Base-by-base conservation (phyloP, 345 rosid genomes). In the Eutrema heterophyllum region DNA sequence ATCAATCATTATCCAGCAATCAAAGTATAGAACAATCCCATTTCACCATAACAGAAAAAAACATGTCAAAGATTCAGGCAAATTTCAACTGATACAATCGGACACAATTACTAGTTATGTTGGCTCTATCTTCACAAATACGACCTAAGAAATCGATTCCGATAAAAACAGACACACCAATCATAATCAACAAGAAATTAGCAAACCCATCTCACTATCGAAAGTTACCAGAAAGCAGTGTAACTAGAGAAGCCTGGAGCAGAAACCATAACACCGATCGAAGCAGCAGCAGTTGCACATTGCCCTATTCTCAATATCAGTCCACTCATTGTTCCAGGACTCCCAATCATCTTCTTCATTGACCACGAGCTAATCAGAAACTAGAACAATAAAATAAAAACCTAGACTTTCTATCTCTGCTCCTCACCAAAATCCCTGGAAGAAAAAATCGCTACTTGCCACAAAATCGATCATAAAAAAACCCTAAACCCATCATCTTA, bases 321-420 rank as follows among this genome's bases (percentile, higher is more conserved):
- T 61, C 98, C 97, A 84, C 88, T 88, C 72, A 79, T 71, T 2
- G 94, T 82, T 65, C 97, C 98, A 8, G 98, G 98, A 54, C 97
- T 80, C 71, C 96, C 97, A 24, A 91, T 68, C 78, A 87, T 54
- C 79, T 84, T 86, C 88, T 86, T 89, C 97, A 91, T 87, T 61
- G 73, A 7, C 40, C 48, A 41, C 4, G 0, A n/a, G 27, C n/a
- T 0, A 15, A 15, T 49, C 67, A 36, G 4, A 48, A 69, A 15
- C 4, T 10, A 30, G 6, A 8, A 4, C 40, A 16, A 38, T n/a
- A 3, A 10, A 52, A 29, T 2, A 24, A 52, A 46, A 35, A 45
- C 3, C 41, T 7, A 18, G 7, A 70, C 73, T 59, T 60, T 59
- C 2, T 58, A 27, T 11, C 30, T 14, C 46, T 41, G 15, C 38